These are phyloP conservation scores for Geotrichum ghanense DNA, from an alignment of 805 yeast genomes.

Conservation along the genomic window DNA sequence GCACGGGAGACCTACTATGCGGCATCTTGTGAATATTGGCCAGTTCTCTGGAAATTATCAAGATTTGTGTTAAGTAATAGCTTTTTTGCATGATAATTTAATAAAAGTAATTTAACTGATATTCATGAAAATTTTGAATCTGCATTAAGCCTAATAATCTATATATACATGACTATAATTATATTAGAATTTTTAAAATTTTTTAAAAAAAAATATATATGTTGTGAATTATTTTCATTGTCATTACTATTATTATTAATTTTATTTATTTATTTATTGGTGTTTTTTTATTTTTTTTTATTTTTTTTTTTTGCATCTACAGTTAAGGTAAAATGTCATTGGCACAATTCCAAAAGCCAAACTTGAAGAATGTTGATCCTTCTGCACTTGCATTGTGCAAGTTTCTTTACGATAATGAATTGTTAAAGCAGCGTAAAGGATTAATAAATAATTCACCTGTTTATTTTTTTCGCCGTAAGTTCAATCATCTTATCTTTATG, in stretches of 20 bases:
- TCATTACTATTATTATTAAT: background rate
- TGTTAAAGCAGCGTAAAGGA: conserved; percentile 76
- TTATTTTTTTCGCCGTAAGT: conserved; percentile 62
- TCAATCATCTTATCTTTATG: too few species aligned
- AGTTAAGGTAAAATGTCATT: conserved; percentile 11
- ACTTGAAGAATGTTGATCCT: conserved; percentile 31
- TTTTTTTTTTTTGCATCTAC: background rate
- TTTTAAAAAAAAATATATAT: too few species aligned
- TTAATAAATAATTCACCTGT: conserved; percentile 55
- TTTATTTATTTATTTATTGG: too few species aligned
- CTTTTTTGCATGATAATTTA: too few species aligned
- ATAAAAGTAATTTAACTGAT: conserved; percentile 6
- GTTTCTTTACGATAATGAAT: conserved; percentile 50
- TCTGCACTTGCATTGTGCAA: conserved; percentile 59
- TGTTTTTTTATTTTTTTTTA: too few species aligned
- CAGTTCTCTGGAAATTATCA: conserved; percentile 4
- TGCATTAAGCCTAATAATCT: too few species aligned
- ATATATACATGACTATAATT: too few species aligned
- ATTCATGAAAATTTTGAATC: too few species aligned
- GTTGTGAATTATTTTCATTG: background rate
- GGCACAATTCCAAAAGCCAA: conserved; percentile 22
- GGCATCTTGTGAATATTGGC: conserved; percentile 59
- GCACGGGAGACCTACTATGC: conserved; percentile 95
- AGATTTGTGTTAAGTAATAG: too few species aligned
- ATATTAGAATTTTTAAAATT: too few species aligned